A percentile compares a stretch with the other conserved stretches of the same genome.
Evolutionary conservation across 176 grass and related monocot genomes (phyloP).

Genomic region (Echinochloa phyllopogon): DNA sequence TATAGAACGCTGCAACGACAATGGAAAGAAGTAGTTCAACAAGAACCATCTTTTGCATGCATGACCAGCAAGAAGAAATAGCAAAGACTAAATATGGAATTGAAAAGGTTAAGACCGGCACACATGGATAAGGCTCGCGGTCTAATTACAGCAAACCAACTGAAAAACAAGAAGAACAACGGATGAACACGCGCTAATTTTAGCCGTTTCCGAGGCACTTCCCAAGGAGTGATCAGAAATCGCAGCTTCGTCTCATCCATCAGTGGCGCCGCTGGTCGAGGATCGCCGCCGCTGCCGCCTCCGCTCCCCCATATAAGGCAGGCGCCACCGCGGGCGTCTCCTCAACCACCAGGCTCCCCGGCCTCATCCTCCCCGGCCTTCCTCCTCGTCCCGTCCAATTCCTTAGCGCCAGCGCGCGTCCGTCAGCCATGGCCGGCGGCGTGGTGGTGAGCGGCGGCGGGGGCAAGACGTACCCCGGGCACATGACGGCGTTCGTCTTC

Average conservation of each 20-base stretch:
- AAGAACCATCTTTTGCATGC: background rate
- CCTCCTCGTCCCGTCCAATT: background rate
- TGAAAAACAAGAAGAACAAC: background rate
- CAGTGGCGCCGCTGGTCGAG: conserved; percentile 27
- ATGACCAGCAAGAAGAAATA: conserved; percentile 37
- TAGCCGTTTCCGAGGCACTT: conserved; percentile 5
- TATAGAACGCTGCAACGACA: background rate
- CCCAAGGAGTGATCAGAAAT: conserved; percentile 35
- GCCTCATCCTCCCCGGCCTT: too few relatives aligned
- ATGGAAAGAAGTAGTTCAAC: background rate
- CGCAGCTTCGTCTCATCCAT: conserved; percentile 35
- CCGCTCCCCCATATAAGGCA: conserved; percentile 19
- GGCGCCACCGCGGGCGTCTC: background rate
- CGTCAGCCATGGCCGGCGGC: conserved; percentile 68
- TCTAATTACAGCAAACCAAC: background rate
- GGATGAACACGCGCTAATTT: conserved; percentile 13
- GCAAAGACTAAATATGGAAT: conserved; percentile 56
- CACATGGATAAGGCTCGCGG: background rate
- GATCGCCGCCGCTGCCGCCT: background rate
- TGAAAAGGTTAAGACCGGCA: conserved; percentile 29
- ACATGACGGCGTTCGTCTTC: conserved; percentile 73
- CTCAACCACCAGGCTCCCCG: background rate
- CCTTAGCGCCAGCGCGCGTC: background rate
- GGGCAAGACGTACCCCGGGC: conserved; percentile 64
- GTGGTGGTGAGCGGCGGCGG: conserved; percentile 53